A percentile compares a stretch with the other conserved stretches of the same genome.
Conservation (phyloP, 2,329 filamentous ascomycete species). For the Beauveria sp. region DNA sequence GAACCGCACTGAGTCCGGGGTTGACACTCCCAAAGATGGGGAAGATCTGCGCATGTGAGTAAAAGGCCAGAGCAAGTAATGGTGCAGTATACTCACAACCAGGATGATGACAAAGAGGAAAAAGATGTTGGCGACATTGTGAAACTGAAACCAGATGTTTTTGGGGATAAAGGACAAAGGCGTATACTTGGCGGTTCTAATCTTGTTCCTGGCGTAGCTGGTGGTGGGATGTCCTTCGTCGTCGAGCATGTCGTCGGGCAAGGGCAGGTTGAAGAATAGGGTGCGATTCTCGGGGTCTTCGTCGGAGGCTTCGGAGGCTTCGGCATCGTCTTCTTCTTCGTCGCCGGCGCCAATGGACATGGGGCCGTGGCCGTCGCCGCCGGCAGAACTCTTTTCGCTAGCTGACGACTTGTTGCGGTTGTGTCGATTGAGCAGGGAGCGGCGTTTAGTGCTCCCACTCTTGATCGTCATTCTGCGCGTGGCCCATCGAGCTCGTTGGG, state of each 20-base stretch:
- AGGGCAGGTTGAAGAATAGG: slow-evolving; percentile 79
- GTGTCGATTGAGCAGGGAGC: slow-evolving; percentile 71
- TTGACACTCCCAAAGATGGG: slow-evolving; percentile 90
- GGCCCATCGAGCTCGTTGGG: slow-evolving; percentile 87
- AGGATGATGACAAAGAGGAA: slow-evolving; percentile 96
- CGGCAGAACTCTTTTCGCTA: slow-evolving; percentile 58
- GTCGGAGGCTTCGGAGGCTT: slow-evolving; percentile 27
- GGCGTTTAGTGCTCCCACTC: slow-evolving; percentile 70
- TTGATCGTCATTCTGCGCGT: slow-evolving; percentile 78
- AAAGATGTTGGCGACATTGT: slow-evolving; percentile 97
- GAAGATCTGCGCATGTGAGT: slow-evolving; percentile 61
- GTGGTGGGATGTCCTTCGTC: slow-evolving; percentile 68
- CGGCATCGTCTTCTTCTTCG: slow-evolving; percentile 20
- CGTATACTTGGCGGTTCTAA: slow-evolving; percentile 95
- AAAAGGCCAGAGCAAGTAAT: slow-evolving; percentile 6
- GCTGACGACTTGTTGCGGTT: slow-evolving; percentile 55
- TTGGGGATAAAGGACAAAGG: slow-evolving; percentile 91
- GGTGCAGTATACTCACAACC: slow-evolving; percentile 54
- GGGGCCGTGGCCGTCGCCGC: slow-evolving; percentile 32
- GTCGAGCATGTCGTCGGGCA: slow-evolving; percentile 69
- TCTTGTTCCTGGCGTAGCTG: slow-evolving; percentile 84
- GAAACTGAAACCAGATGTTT: slow-evolving; percentile 96
- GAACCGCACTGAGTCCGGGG: slow-evolving; percentile 81
- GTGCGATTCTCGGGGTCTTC: slow-evolving; percentile 42
- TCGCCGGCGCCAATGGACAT: slow-evolving; percentile 21